Base-by-base conservation (phyloP, 2,329 filamentous ascomycete genomes). In the Arthrobotrys pseudoclavata region DNA sequence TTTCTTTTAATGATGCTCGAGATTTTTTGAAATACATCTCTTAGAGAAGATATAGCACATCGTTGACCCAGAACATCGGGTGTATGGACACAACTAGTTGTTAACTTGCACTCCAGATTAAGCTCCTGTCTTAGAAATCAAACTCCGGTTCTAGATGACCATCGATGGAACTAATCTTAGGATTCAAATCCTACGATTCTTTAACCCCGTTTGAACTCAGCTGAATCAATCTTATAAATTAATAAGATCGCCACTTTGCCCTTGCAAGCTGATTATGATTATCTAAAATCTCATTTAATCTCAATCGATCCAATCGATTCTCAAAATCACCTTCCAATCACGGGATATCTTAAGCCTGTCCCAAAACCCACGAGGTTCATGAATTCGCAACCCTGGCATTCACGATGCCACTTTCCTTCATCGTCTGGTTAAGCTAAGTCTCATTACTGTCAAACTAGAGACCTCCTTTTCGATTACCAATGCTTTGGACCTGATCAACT, bases 271-370 rank as follows among this genome's bases (percentile, higher is more conserved):
- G 7, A n/a, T 40, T 60, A 22, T 20, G 55, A 60, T 60, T 60
- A 60, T 34, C 34, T 60, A 60, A 60, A 42, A 42, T 42, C 55
- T 42, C 52, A 60, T 60, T 34, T 60, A 42, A 60, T 60, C 55
- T 60, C 34, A 5, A 42, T 60, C 55, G 26, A 42, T 42, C 34
- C n/a, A 42, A 12, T 60, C 18, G 13, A 24, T 40, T 60, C n/a
- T 4, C 7, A n/a, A 57, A 26, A 15, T n/a, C 55, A 60, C 55
- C 55, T 60, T 40, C 55, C 20, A 18, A 60, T 60, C 55, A 10
- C 26, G 55, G 26, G 20, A 60, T 60, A 60, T 60, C 34, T 42
- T 40, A 42, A n/a, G 55, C 20, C 29, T 37, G 10, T 42, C 42
- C 26, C 15, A 4, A 42, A 15, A 42, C 15, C 48, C 13, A 24